phyloP scores from a whole-genome alignment of 2,329 filamentous ascomycete species.

The Dryadomyces quercivorus region DNA sequence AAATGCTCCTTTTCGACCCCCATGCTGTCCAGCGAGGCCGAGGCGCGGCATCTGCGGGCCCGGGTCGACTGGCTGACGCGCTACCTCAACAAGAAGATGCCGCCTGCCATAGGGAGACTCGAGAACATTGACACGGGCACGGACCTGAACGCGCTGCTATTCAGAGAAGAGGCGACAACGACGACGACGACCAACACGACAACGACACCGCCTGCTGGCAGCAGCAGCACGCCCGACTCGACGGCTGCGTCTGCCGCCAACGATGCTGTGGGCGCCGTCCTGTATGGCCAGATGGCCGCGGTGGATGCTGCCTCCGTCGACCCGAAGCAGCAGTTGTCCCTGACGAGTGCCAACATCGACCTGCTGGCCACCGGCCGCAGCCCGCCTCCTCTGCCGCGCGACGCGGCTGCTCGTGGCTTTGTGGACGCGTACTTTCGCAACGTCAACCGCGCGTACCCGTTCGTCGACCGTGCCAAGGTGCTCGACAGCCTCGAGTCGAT shows the following conservation, averaged over 20 bases:
- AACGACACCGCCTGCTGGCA: not conserved
- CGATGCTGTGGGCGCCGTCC: too few relatives aligned
- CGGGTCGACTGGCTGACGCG: conserved; percentile 26
- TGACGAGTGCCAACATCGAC: too few relatives aligned
- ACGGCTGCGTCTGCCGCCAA: too few relatives aligned
- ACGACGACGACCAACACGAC: not conserved
- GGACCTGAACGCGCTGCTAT: not conserved
- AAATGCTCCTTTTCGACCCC: conserved; percentile 20
- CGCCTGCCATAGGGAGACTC: not conserved
- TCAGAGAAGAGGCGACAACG: not conserved
- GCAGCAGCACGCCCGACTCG: too few relatives aligned
- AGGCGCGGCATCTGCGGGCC: conserved; percentile 18
- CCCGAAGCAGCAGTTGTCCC: too few relatives aligned
- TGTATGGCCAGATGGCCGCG: too few relatives aligned
- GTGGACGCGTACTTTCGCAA: conserved; percentile 34
- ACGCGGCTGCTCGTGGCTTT: conserved; percentile 16
- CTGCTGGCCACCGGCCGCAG: too few relatives aligned
- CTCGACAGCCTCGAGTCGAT: conserved; percentile 20
- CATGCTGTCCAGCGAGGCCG: conserved; percentile 9
- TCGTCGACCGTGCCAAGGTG: conserved; percentile 25
- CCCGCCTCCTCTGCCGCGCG: conserved; percentile 13
- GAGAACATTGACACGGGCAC: not conserved
- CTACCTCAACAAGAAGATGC: not conserved
- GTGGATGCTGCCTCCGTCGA: too few relatives aligned
- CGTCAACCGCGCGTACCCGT: conserved; percentile 32